Conservation (phyloP, 208 protist species). For the Leishmania aethiopica region DNA sequence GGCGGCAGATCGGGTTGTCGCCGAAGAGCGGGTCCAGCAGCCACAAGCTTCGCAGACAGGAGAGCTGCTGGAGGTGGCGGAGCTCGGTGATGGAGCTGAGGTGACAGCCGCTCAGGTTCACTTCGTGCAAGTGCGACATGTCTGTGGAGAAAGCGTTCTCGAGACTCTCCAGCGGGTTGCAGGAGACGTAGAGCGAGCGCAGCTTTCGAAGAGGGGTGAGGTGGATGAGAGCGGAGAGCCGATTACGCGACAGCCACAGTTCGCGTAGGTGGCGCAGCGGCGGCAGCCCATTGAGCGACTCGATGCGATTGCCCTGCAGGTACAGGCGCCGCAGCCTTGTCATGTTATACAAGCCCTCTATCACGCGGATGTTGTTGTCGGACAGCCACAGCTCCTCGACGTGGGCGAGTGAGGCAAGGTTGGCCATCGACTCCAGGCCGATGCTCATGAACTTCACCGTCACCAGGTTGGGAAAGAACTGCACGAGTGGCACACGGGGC, state of each 20-base stretch:
- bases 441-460: constrained; percentile 83
- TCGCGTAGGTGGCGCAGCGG: constrained; percentile 64
- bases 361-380: constrained; percentile 81
- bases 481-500: constrained; percentile 56
- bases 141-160: constrained; percentile 49
- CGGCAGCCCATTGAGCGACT: constrained; percentile 76
- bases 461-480: constrained; percentile 75
- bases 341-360: constrained; percentile 80
- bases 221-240: constrained; percentile 46
- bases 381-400: constrained; percentile 92
- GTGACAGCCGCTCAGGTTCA: constrained; percentile 91
- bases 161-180: constrained; percentile 74
- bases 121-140: constrained; percentile 68
- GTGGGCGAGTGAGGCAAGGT: constrained; percentile 56
- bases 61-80: constrained; percentile 68
- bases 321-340: constrained; percentile 75
- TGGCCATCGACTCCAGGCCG: constrained; percentile 68
- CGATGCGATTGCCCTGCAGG: constrained; percentile 85
- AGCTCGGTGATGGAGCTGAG: constrained; percentile 90
- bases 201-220: constrained; percentile 70
- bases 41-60: constrained; percentile 71
- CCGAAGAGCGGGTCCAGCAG: constrained; percentile 93
- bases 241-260: constrained; percentile 86
- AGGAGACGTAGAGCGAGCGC: constrained; percentile 72
- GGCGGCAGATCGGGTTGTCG: constrained; percentile 87